Evolutionary conservation across 768 basidiomycete species (phyloP).

Genomic region (Amanita rubescens): DNA sequence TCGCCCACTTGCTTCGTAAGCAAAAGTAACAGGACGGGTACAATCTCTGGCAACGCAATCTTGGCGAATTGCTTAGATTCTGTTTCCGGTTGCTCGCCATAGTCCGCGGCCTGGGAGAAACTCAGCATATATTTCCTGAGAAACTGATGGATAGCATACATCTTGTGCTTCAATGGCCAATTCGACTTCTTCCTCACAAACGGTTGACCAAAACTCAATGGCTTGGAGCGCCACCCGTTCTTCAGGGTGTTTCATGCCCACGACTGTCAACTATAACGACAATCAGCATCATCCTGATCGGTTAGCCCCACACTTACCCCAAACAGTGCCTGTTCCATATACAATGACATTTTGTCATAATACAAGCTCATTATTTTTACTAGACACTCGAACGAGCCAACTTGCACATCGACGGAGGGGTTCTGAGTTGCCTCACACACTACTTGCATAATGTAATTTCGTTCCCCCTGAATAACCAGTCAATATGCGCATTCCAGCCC

Average conservation of each 20-base stretch:
- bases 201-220: slow-evolving; percentile 99
- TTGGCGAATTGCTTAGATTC: slow-evolving; percentile 92
- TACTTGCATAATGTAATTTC: slow-evolving; percentile 99
- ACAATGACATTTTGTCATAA: slow-evolving; percentile 98
- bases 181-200: slow-evolving; percentile 96
- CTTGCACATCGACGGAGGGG: slow-evolving; percentile 70
- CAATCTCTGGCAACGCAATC: slow-evolving; percentile 88
- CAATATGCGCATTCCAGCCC: slow-evolving; percentile 1
- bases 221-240: slow-evolving; percentile 93
- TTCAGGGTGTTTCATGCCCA: slow-evolving; percentile 94
- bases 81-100: slow-evolving; percentile 77
- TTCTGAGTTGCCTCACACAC: slow-evolving; percentile 98
- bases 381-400: slow-evolving; percentile 93
- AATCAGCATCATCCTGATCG: slow-evolving; percentile 12
- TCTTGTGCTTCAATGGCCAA: slow-evolving; percentile 88
- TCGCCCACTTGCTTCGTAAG: slow-evolving; percentile 94
- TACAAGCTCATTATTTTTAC: slow-evolving; percentile 97
- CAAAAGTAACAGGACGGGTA: slow-evolving; percentile 84
- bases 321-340: slow-evolving; percentile 98
- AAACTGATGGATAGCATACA: slow-evolving; percentile 35
- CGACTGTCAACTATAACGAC: slow-evolving; percentile 71
- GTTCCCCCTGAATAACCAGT: slow-evolving; percentile 64
- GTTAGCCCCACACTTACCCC: slow-evolving; percentile 53
- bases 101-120: slow-evolving; percentile 67
- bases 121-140: slow-evolving; percentile 8